Evolutionary conservation across 192 early-diverging fungal genomes (phyloP).

Genomic region (Phlyctochytrium arcticum): DNA sequence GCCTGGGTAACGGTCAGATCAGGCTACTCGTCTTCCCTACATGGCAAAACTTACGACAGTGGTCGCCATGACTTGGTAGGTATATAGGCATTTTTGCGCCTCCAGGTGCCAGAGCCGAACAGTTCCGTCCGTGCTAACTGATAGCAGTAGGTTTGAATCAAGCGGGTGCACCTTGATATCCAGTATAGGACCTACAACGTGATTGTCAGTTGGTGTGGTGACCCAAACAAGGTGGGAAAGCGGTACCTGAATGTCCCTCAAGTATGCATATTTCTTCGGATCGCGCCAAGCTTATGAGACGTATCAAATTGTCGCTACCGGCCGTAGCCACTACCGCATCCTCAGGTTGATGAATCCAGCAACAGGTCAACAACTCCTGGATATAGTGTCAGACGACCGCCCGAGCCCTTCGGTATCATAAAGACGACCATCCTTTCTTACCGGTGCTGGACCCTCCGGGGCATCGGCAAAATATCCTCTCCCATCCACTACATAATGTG

Average conservation of each 20-base stretch:
- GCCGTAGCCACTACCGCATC: constrained; percentile 70
- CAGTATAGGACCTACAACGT: constrained; percentile 46
- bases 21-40: neutral
- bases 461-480: constrained; percentile 4
- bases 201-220: neutral
- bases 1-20: constrained; percentile 27
- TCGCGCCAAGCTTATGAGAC: constrained; percentile 70
- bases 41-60: neutral
- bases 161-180: constrained; percentile 72
- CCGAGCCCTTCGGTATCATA: neutral
- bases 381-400: neutral
- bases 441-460: neutral
- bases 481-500: constrained; percentile 67
- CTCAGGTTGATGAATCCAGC: constrained; percentile 65
- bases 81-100: constrained; percentile 42
- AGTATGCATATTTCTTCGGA: constrained; percentile 61
- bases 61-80: neutral
- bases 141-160: constrained; percentile 61
- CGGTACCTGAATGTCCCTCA: constrained; percentile 58
- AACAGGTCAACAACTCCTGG: constrained; percentile 57
- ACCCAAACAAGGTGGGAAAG: neutral
- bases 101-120: constrained; percentile 77
- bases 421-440: neutral
- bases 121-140: constrained; percentile 67
- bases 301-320: constrained; percentile 59